These are phyloP conservation scores for Blakeslea trispora DNA, from an alignment of 371 early-diverging fungal genomes.

Conservation along the genomic window DNA sequence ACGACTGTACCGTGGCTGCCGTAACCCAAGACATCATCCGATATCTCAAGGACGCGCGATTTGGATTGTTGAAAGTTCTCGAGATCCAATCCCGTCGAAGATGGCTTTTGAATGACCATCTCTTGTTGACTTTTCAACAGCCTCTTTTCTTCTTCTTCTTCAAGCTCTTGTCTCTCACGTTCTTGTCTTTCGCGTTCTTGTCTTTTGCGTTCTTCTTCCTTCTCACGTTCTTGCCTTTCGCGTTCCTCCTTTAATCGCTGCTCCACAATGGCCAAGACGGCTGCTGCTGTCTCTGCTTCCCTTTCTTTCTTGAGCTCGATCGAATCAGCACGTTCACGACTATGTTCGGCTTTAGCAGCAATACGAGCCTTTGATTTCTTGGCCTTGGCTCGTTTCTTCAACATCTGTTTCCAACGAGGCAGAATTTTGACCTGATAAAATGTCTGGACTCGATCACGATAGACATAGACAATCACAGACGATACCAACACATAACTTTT, in stretches of 20 bases:
- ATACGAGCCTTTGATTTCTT: slow-evolving; percentile 23
- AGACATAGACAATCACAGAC: slow-evolving; percentile 26
- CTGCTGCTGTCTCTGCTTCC: slow-evolving; percentile 5
- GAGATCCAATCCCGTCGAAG: slow-evolving; percentile 32
- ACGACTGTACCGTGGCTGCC: slow-evolving; percentile 98
- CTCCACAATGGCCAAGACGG: not conserved
- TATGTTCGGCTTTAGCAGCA: slow-evolving; percentile 20
- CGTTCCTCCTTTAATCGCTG: not conserved
- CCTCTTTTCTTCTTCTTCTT: slow-evolving; percentile 2
- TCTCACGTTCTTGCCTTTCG: not conserved
- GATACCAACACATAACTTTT: slow-evolving; percentile 33
- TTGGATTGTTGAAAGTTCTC: slow-evolving; percentile 31
- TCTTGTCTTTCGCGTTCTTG: slow-evolving; percentile 1
- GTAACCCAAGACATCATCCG: slow-evolving; percentile 69
- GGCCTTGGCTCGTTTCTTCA: slow-evolving; percentile 22
- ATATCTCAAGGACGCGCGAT: slow-evolving; percentile 37
- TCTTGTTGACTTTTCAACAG: slow-evolving; percentile 1
- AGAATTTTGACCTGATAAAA: slow-evolving; percentile 25
- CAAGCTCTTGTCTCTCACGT: not conserved
- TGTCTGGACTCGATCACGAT: slow-evolving; percentile 22
- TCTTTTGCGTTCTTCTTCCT: slow-evolving; percentile 6
- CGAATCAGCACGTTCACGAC: slow-evolving; percentile 12
- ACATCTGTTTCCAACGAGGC: slow-evolving; percentile 23
- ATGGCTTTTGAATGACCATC: slow-evolving; percentile 13
- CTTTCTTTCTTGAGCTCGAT: slow-evolving; percentile 3